These are phyloP conservation scores for Geotrichum phurueaensis DNA, from an alignment of 1,139 yeast species.

Conservation along the genomic window DNA sequence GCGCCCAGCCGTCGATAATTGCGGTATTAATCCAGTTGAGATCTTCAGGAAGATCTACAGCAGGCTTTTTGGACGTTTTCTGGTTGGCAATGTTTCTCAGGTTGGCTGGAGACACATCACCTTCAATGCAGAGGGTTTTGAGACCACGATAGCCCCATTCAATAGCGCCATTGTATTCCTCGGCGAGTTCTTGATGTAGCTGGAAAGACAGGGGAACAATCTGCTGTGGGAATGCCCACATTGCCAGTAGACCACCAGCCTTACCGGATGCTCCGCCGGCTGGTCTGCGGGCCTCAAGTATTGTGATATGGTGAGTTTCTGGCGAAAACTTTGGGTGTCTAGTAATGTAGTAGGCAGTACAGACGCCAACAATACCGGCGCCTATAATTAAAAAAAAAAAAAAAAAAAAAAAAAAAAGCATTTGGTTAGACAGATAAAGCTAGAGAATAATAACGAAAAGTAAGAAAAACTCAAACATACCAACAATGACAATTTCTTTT, in stretches of 20 bases:
- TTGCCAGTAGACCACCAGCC: constrained; percentile 91
- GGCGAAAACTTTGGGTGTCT: constrained; percentile 77
- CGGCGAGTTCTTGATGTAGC: constrained; percentile 77
- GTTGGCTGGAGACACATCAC: constrained; percentile 47
- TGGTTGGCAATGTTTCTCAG: constrained; percentile 16
- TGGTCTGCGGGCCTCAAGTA: constrained; percentile 84
- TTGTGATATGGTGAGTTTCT: constrained; percentile 67
- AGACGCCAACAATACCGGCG: constrained; percentile 94
- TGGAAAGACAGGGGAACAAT: constrained; percentile 83
- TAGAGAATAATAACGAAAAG: neutral
- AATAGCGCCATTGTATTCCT: constrained; percentile 67
- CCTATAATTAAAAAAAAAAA: constrained; percentile 31
- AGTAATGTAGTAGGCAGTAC: constrained; percentile 85
- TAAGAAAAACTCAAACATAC: neutral
- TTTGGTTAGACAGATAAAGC: neutral
- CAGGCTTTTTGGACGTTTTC: constrained; percentile 10
- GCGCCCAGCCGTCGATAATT: constrained; percentile 66
- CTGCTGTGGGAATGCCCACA: constrained; percentile 96
- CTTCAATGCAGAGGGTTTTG: constrained; percentile 82
- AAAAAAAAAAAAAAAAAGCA: neutral
- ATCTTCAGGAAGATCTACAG: constrained; percentile 52
- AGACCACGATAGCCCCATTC: constrained; percentile 93
- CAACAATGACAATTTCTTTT: constrained; percentile 38
- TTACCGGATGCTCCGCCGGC: constrained; percentile 98
- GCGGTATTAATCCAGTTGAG: constrained; percentile 75